Evolutionary conservation across 2,329 filamentous ascomycete species (phyloP), one percentile per base, ranked within the genome.

Genomic region (Monilinia laxa): DNA sequence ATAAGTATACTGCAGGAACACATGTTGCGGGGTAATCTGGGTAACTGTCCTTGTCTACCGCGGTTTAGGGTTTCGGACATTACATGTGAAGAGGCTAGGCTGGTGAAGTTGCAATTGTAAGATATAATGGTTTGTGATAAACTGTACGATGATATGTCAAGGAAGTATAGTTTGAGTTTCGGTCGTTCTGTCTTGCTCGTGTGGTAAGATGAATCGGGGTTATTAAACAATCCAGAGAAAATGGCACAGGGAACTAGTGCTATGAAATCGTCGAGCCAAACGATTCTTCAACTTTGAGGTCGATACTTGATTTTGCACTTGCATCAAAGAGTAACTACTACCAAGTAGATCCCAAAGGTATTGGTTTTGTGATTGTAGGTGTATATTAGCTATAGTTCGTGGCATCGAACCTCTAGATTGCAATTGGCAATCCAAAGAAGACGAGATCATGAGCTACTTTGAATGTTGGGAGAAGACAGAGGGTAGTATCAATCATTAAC

Each of bases 21-120:
- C 54, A 57, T 57, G 55, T 57, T 57, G 55, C 55, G 55, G 55
- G 38, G 55, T 57, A 57, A 20, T 56, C 55, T 57, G 38, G 38
- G 38, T 38, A 56, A 56, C 20, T 42, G 40, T 56, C 35, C 54
- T 57, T 42, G 55, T 57, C 23, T 57, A 38, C 55, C 55, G 55
- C 55, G 38, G 55, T 42, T 42, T 57, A 18, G n/a, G 54, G 35
- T 18, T 25, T 57, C 38, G 23, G 18, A 3, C 9, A 47, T n/a
- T 47, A 47, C 55, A 57, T 42, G 55, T 57, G 55, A 42, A 42
- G 35, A 5, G 7, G 31, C 31, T 35, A n/a, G 14, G 16, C n/a
- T 18, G 55, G 14, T 28, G 14, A 23, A 16, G 16, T 25, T 38
- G 16, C 42, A 7, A 1, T 25, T 38, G 16, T 57, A 7, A 1